A percentile compares a stretch with the other conserved stretches of the same genome.
Evolutionary conservation across 2,329 filamentous ascomycete species (phyloP).

Genomic region (Penicillium brevicompactum): DNA sequence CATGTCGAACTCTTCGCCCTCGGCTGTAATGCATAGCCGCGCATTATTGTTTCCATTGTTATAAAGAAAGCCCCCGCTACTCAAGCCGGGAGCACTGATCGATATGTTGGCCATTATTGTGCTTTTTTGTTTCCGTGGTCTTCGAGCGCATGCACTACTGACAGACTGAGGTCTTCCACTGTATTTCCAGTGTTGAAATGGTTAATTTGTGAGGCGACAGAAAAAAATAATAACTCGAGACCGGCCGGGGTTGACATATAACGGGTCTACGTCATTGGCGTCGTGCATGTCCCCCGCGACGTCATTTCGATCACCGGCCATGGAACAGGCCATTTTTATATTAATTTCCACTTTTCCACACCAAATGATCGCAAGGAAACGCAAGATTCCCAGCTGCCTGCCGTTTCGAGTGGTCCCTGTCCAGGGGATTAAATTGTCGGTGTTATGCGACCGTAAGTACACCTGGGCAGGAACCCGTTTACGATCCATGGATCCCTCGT

Average conservation of each 20-base stretch:
- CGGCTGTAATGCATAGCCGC: slow-evolving; percentile 36
- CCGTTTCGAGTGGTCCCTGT: neutral
- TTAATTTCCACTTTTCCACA: neutral
- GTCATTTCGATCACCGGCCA: slow-evolving; percentile 18
- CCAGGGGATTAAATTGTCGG: neutral
- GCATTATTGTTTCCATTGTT: slow-evolving; percentile 36
- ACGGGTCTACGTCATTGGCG: slow-evolving; percentile 16
- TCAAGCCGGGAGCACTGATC: slow-evolving; percentile 35
- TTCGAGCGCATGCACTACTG: neutral
- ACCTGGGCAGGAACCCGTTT: neutral
- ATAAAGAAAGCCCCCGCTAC: slow-evolving; percentile 37
- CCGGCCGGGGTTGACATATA: slow-evolving; percentile 8
- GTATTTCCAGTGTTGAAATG: neutral
- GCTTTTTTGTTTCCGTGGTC: neutral
- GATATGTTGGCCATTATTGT: slow-evolving; percentile 38
- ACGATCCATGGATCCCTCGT: neutral
- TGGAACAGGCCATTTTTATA: slow-evolving; percentile 12
- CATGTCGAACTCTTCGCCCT: slow-evolving; percentile 53
- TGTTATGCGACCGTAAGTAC: neutral
- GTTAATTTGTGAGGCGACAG: neutral
- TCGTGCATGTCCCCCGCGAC: slow-evolving; percentile 9
- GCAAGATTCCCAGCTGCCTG: neutral
- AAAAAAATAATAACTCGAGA: neutral
- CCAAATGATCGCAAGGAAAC: neutral
- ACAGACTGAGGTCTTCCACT: neutral